phyloP scores from a whole-genome alignment of 257 asterid genomes.

The Parsonsia alboflavescens region DNA sequence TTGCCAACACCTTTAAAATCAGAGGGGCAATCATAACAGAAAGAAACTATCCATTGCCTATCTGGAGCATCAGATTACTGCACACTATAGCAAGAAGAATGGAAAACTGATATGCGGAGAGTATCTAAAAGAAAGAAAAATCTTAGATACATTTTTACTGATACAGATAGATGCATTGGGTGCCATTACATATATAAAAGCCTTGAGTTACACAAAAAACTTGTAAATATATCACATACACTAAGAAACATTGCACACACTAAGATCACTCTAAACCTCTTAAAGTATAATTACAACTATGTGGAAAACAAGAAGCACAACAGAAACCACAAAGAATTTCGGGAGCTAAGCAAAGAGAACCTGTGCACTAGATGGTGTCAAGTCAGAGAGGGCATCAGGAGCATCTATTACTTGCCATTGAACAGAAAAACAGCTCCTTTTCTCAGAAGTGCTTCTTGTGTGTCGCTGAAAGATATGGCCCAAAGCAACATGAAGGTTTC shows the following conservation, averaged over 20 bases:
- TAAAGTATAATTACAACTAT: not conserved
- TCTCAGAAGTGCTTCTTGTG: slow-evolving; percentile 15
- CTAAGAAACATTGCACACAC: not conserved
- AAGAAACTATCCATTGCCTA: too few relatives aligned
- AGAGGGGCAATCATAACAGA: not conserved
- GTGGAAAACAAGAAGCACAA: not conserved
- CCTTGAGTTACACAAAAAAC: not conserved
- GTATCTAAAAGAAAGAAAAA: too few relatives aligned
- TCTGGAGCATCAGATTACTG: not conserved
- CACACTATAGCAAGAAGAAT: not conserved
- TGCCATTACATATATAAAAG: not conserved
- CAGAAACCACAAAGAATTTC: not conserved
- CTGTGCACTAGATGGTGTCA: slow-evolving; percentile 85
- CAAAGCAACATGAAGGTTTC: slow-evolving; percentile 83
- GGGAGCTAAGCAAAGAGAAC: slow-evolving; percentile 70
- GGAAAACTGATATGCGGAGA: not conserved
- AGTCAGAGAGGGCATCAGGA: slow-evolving; percentile 55
- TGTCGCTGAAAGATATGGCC: slow-evolving; percentile 42
- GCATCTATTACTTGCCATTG: slow-evolving; percentile 74
- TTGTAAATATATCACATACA: not conserved
- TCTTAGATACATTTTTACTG: not conserved
- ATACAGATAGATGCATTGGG: not conserved
- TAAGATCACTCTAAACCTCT: slow-evolving; percentile 8
- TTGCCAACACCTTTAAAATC: not conserved
- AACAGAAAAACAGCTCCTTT: slow-evolving; percentile 45